phyloP scores from a whole-genome alignment of 2,329 filamentous ascomycete genomes.

The Onygenales sp. region DNA sequence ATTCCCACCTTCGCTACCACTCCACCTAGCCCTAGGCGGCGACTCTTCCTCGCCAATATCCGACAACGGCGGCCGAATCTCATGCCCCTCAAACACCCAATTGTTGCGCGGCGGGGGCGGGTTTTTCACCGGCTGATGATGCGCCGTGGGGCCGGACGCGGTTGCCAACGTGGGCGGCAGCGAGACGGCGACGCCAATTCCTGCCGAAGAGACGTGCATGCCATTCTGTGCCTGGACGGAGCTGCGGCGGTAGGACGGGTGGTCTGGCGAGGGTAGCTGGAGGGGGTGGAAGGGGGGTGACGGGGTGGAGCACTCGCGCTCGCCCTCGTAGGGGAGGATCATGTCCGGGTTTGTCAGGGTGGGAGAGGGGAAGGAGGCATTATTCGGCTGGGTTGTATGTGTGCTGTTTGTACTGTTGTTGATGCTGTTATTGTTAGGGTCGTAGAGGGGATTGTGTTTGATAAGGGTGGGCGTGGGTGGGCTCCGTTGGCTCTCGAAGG shows the following conservation, averaged over 20 bases:
- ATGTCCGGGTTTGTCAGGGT: slow-evolving; percentile 90
- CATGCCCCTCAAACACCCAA: slow-evolving; percentile 28
- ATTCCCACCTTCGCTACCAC: background rate
- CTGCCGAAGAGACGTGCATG: background rate
- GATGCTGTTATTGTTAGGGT: background rate
- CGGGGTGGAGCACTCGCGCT: slow-evolving; percentile 37
- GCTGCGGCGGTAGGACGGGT: slow-evolving; percentile 23
- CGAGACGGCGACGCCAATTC: slow-evolving; percentile 6
- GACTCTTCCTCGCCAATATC: slow-evolving; percentile 37
- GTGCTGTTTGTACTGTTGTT: background rate
- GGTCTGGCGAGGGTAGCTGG: slow-evolving; percentile 33
- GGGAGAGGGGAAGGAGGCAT: slow-evolving; percentile 52
- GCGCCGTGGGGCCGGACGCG: too few species aligned
- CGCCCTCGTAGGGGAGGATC: slow-evolving; percentile 70
- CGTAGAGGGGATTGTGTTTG: background rate
- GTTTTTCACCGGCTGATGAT: slow-evolving; percentile 7
- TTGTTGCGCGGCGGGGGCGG: slow-evolving; percentile 21
- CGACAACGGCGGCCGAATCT: slow-evolving; percentile 32
- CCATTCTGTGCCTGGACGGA: slow-evolving; percentile 2
- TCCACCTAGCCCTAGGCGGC: background rate
- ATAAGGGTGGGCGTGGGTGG: background rate
- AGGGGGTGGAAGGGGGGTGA: slow-evolving; percentile 44
- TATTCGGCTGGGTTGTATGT: too few species aligned
- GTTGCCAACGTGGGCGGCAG: slow-evolving; percentile 10
- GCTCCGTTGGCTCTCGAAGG: slow-evolving; percentile 2